These are phyloP conservation scores for Schizophyllum commune DNA, from an alignment of 1,284 basidiomycete genomes.

Conservation along the genomic window DNA sequence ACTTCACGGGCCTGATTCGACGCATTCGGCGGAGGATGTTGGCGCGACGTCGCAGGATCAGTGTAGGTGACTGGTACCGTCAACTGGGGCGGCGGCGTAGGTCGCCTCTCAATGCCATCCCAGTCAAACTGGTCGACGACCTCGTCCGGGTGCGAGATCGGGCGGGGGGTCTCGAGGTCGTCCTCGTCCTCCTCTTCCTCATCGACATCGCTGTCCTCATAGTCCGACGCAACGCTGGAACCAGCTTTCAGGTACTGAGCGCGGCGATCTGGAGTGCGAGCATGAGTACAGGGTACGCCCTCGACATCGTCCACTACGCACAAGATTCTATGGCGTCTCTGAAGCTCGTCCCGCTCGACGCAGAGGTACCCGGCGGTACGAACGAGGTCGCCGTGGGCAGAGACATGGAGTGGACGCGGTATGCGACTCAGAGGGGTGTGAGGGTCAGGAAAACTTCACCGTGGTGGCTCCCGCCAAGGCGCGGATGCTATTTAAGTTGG, in stretches of 20 bases:
- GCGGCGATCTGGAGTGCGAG: conserved; percentile 41
- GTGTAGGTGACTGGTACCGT: background rate
- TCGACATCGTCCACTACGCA: background rate
- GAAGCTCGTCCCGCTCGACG: background rate
- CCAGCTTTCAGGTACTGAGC: conserved; percentile 55
- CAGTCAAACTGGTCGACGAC: conserved; percentile 32
- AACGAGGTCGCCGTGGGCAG: background rate
- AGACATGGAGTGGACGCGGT: background rate
- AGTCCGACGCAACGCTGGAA: conserved; percentile 38
- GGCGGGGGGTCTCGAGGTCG: conserved; percentile 8
- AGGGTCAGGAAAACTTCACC: background rate
- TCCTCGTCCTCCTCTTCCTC: conserved; percentile 25
- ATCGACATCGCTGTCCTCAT: conserved; percentile 21
- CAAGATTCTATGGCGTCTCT: background rate
- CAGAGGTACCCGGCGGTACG: background rate
- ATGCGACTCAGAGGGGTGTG: background rate
- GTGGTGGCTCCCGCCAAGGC: too few relatives aligned
- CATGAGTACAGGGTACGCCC: background rate
- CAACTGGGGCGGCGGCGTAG: background rate
- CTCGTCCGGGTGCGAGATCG: conserved; percentile 14
- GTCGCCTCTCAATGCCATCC: conserved; percentile 28
- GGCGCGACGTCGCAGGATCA: background rate
- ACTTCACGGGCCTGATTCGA: background rate
- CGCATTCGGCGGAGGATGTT: background rate
- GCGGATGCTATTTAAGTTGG: background rate